Percentiles rank a stretch among this genome's conserved stretches.
Conservation (phyloP, 2,329 filamentous ascomycete genomes). For the Fusarium begoniae region DNA sequence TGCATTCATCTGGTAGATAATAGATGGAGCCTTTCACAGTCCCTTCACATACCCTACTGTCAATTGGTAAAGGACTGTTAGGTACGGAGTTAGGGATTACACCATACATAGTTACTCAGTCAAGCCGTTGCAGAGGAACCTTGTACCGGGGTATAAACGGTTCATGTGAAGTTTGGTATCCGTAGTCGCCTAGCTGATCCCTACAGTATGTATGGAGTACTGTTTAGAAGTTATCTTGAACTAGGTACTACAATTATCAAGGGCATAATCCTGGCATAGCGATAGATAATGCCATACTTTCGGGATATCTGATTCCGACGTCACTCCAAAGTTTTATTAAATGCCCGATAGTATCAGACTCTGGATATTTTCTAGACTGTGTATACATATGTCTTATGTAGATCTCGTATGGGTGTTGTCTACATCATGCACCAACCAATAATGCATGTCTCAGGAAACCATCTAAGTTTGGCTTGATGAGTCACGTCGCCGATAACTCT, state of each 20-base stretch:
- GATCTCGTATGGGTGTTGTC: not conserved
- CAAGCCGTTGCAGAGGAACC: not conserved
- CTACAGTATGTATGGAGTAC: not conserved
- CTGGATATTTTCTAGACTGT: not conserved
- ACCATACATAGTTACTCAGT: not conserved
- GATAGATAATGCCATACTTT: not conserved
- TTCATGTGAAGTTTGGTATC: not conserved
- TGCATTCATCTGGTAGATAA: not conserved
- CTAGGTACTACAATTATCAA: not conserved
- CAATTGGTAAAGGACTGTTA: not conserved
- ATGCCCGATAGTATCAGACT: not conserved
- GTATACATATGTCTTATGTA: not conserved
- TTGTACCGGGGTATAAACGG: not conserved
- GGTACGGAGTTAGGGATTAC: not conserved
- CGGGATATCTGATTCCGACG: not conserved
- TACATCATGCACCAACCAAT: not conserved
- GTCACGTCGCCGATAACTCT: conserved; percentile 4
- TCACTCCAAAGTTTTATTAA: not conserved
- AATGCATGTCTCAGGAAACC: conserved; percentile 1
- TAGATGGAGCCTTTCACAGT: not conserved
- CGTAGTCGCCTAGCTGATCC: not conserved
- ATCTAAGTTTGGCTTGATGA: not conserved
- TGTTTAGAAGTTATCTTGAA: not conserved
- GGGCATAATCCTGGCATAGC: too few relatives aligned
- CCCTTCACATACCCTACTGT: not conserved